Evolutionary conservation across 2,329 filamentous ascomycete genomes (phyloP).

Genomic region (Parastagonospora avenae): DNA sequence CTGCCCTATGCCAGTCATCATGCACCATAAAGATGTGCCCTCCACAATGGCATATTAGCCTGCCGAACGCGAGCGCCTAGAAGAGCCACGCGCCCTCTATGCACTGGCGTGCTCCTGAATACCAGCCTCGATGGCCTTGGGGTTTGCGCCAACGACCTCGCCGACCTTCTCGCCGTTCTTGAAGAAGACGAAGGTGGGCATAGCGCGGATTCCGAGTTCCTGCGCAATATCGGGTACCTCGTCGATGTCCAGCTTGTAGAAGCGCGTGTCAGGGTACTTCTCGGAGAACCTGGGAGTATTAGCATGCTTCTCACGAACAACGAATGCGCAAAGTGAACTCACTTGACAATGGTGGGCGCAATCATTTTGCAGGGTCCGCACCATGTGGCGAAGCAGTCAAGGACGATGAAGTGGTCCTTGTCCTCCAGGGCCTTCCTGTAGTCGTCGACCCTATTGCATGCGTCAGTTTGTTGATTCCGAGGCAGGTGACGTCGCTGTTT

Average conservation of each 20-base stretch:
- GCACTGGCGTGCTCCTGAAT: slow-evolving; percentile 48
- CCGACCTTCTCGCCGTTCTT: slow-evolving; percentile 74
- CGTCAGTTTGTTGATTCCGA: neutral
- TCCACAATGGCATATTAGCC: neutral
- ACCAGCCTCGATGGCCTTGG: slow-evolving; percentile 64
- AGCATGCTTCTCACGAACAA: slow-evolving; percentile 1
- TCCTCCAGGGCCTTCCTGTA: slow-evolving; percentile 62
- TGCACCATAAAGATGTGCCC: neutral
- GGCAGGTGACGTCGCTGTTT: slow-evolving; percentile 16
- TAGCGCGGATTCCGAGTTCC: slow-evolving; percentile 81
- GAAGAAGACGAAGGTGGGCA: slow-evolving; percentile 91
- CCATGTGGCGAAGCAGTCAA: slow-evolving; percentile 90
- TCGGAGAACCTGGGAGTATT: slow-evolving; percentile 60
- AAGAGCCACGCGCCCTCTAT: slow-evolving; percentile 16
- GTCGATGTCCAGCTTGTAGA: slow-evolving; percentile 93
- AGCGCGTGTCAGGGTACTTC: slow-evolving; percentile 66
- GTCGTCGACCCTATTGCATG: slow-evolving; percentile 2
- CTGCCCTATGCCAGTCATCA: neutral
- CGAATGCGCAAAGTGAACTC: slow-evolving; percentile 37
- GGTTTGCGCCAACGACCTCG: slow-evolving; percentile 82
- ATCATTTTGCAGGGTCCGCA: slow-evolving; percentile 96
- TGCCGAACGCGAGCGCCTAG: slow-evolving; percentile 7
- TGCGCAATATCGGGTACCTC: slow-evolving; percentile 74
- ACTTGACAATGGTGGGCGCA: slow-evolving; percentile 74
- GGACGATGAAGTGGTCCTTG: slow-evolving; percentile 67